Evolutionary conservation across 768 basidiomycete genomes (phyloP).

Genomic region (Grammothele lineata): DNA sequence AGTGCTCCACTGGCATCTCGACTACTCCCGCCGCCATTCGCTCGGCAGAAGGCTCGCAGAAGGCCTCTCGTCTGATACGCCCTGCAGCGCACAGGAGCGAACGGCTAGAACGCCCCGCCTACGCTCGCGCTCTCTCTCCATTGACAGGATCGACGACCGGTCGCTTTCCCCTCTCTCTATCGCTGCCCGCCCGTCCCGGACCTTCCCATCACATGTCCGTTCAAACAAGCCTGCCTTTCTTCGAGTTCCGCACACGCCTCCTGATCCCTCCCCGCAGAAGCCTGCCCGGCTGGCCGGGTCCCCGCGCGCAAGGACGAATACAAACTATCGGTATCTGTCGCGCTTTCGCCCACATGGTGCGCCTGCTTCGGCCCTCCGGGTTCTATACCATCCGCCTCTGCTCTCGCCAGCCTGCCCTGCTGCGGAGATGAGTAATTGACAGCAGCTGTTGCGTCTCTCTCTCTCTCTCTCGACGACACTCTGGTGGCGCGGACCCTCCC

Average conservation of each 20-base stretch:
- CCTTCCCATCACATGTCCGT: constrained; percentile 16
- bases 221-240: constrained; percentile 13
- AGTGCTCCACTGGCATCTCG: constrained; percentile 3
- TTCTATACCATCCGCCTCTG: constrained; percentile 17
- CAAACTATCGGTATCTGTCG: constrained; percentile 19
- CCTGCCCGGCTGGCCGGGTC: constrained; percentile 13
- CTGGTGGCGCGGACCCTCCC: too few relatives aligned
- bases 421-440: constrained; percentile 18
- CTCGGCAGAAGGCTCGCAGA: constrained; percentile 16
- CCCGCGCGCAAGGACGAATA: constrained; percentile 6
- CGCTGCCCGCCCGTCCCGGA: constrained; percentile 1
- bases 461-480: too few relatives aligned
- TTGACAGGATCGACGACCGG: constrained; percentile 14
- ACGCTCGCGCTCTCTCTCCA: constrained; percentile 2
- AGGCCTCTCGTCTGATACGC: constrained; percentile 9
- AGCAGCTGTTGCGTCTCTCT: constrained; percentile 1
- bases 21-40: constrained; percentile 9
- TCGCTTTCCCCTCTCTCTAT: constrained; percentile 6
- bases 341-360: constrained; percentile 21
- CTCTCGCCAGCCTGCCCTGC: constrained; percentile 13
- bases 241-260: constrained; percentile 15
- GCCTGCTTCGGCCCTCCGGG: constrained; percentile 18
- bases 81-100: background rate
- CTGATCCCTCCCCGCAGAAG: constrained; percentile 21
- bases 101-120: too few relatives aligned